These are phyloP conservation scores for Dipodascopsis tothii DNA, from an alignment of 805 yeast species.

Conservation along the genomic window DNA sequence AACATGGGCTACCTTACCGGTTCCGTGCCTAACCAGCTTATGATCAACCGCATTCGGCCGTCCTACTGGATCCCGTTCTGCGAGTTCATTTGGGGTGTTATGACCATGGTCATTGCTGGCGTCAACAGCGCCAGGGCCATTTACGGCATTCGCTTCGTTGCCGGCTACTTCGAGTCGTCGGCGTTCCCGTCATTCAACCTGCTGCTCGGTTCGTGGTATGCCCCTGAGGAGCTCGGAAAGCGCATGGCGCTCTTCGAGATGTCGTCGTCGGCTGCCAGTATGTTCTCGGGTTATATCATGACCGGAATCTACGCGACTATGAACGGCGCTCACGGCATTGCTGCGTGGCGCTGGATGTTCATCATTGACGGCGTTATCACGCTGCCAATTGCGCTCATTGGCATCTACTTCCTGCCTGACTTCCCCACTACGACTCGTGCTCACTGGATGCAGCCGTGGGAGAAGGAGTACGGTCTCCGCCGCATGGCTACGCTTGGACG, in stretches of 20 bases:
- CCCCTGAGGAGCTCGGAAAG: not conserved
- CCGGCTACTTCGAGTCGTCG: slow-evolving; percentile 46
- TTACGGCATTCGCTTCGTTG: slow-evolving; percentile 55
- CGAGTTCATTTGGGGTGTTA: slow-evolving; percentile 61
- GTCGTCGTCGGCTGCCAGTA: not conserved
- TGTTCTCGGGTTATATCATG: slow-evolving; percentile 1
- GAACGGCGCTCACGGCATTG: slow-evolving; percentile 15
- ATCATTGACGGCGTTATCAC: slow-evolving; percentile 51
- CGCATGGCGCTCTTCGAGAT: not conserved
- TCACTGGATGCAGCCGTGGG: slow-evolving; percentile 3
- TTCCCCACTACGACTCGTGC: slow-evolving; percentile 34
- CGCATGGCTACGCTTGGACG: slow-evolving; percentile 14
- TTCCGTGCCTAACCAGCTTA: slow-evolving; percentile 31
- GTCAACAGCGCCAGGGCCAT: slow-evolving; percentile 45
- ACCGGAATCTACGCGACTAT: not conserved
- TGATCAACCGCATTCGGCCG: slow-evolving; percentile 26
- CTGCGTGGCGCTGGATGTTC: slow-evolving; percentile 48
- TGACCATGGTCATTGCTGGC: slow-evolving; percentile 42
- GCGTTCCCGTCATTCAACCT: slow-evolving; percentile 42
- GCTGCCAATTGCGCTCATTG: slow-evolving; percentile 33
- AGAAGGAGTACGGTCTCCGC: slow-evolving; percentile 1
- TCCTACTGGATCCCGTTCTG: slow-evolving; percentile 41
- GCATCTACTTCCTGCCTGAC: slow-evolving; percentile 43
- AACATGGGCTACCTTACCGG: slow-evolving; percentile 30
- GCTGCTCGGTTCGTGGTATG: slow-evolving; percentile 6